Conservation (phyloP, 306 rosid genomes). For the Lathyrus oleraceus region DNA sequence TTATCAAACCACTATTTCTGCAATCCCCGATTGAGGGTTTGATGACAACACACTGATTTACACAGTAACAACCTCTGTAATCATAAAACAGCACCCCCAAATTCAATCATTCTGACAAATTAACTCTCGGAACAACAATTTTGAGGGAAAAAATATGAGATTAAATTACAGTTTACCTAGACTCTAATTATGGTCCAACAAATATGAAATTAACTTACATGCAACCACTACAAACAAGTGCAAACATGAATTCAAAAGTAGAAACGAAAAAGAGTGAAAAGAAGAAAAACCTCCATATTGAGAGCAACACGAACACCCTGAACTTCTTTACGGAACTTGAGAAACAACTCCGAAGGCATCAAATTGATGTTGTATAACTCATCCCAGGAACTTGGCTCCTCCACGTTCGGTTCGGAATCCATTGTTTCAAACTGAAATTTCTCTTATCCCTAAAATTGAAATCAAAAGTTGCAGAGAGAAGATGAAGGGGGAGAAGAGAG, state of each 20-base stretch:
- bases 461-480: too few relatives aligned
- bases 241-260: background rate
- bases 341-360: constrained; percentile 76
- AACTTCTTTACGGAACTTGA: constrained; percentile 78
- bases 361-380: constrained; percentile 68
- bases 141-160: too few relatives aligned
- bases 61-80: background rate
- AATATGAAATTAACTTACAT: background rate
- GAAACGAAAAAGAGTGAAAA: background rate
- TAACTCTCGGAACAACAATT: background rate
- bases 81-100: background rate
- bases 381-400: constrained; percentile 73
- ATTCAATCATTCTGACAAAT: background rate
- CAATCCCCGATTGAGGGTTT: background rate
- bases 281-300: constrained; percentile 70
- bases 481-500: too few relatives aligned
- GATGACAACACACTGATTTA: background rate
- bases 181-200: too few relatives aligned
- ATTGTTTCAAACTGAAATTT: background rate
- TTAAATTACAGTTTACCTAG: too few relatives aligned
- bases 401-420: constrained; percentile 54
- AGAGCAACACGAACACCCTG: constrained; percentile 81
- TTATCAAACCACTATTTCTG: too few relatives aligned
- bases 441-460: too few relatives aligned
- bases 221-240: background rate